Evolutionary conservation across 352 stramenopile species (phyloP).

Genomic region (Blastocystis sp.): DNA sequence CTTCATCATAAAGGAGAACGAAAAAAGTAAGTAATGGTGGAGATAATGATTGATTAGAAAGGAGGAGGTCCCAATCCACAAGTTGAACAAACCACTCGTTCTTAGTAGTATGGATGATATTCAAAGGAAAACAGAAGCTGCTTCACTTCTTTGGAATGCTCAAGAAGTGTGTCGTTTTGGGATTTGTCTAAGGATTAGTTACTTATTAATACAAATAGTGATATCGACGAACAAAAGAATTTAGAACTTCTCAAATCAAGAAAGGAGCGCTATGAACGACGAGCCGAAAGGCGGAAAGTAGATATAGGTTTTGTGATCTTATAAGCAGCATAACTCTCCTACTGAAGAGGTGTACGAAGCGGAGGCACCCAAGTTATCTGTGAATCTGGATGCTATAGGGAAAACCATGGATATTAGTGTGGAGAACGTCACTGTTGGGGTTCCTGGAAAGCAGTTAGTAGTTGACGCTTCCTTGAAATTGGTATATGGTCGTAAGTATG

Average conservation of each 20-base stretch:
- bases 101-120: constrained; percentile 40
- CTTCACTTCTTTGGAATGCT: constrained; percentile 50
- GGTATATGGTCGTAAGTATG: constrained; percentile 86
- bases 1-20: background rate
- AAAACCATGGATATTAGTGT: constrained; percentile 62
- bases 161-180: constrained; percentile 14
- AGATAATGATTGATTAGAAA: background rate
- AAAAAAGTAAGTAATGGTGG: background rate
- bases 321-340: background rate
- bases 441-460: constrained; percentile 56
- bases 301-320: background rate
- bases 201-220: constrained; percentile 50
- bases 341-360: constrained; percentile 56
- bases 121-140: constrained; percentile 51
- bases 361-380: constrained; percentile 55
- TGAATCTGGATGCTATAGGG: constrained; percentile 50
- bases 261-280: constrained; percentile 50
- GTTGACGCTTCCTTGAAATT: constrained; percentile 24
- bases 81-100: background rate
- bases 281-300: constrained; percentile 30
- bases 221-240: constrained; percentile 68
- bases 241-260: constrained; percentile 14
- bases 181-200: background rate
- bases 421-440: constrained; percentile 57
- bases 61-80: background rate